Evolutionary conservation across 352 stramenopile species (phyloP).

Genomic region (Pythium apleroticum): DNA sequence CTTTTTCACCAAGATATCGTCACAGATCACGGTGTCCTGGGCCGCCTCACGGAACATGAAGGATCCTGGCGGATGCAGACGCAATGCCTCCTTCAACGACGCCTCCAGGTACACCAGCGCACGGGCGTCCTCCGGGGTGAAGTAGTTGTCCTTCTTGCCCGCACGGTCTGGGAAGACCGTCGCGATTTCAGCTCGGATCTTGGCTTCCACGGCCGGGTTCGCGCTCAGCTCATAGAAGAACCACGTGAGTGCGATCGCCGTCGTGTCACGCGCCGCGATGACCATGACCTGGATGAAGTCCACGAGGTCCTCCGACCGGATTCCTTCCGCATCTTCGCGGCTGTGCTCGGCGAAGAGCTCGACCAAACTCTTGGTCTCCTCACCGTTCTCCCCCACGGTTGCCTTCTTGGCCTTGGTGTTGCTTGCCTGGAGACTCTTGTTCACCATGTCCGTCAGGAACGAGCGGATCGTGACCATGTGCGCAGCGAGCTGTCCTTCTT

Average conservation of each 20-base stretch:
- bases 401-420: neutral
- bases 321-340: conserved; percentile 15
- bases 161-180: conserved; percentile 8
- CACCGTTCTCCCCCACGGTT: neutral
- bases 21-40: conserved; percentile 48
- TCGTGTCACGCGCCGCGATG: conserved; percentile 77
- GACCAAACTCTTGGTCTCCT: conserved; percentile 14
- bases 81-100: conserved; percentile 57
- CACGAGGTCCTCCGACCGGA: conserved; percentile 50
- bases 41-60: conserved; percentile 59
- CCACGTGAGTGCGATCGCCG: conserved; percentile 69
- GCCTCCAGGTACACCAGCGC: conserved; percentile 61
- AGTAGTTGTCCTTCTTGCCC: conserved; percentile 11
- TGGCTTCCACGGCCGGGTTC: conserved; percentile 46
- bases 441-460: conserved; percentile 44
- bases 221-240: conserved; percentile 66
- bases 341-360: conserved; percentile 15
- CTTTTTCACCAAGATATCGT: conserved; percentile 26
- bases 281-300: conserved; percentile 73
- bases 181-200: conserved; percentile 50
- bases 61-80: conserved; percentile 56
- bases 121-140: conserved; percentile 50
- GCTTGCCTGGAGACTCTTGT: conserved; percentile 14
- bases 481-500: conserved; percentile 35
- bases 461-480: conserved; percentile 33